Evolutionary conservation across 2,329 filamentous ascomycete genomes (phyloP), one percentile per base, ranked within the genome.

Genomic region (Grosmannia huntii): DNA sequence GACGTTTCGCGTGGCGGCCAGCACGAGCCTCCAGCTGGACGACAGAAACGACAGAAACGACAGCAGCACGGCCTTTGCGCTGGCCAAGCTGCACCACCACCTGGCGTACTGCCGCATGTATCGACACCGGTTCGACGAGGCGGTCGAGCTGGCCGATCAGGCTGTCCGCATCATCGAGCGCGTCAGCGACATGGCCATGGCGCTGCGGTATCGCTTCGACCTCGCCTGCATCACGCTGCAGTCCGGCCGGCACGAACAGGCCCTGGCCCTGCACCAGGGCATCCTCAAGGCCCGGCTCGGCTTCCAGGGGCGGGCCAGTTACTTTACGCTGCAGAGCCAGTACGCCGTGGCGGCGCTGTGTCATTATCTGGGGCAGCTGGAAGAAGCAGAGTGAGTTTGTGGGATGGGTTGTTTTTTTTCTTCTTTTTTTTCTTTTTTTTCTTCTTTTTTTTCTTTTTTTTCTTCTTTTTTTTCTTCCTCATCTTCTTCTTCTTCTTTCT

Each of bases 291-390:
- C 60, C 3, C 62, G 62, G 11, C 62, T 63, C 3, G 60, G 60
- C 19, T 60, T 63, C 44, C 60, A 60, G 55, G 60, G 62, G 4
- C 60, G 60, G 12, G 59, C 59, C 2, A 63, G 59, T 52, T 63
- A 62, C 62, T 62, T 62, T 50, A 63, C 61, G 16, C 57, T 63
- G 28, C 61, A 63, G 46, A 61, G 61, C 31, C 61, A 61, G 44
- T 63, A 63, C 21, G 60, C 61, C 3, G 60, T 63, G 3, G 61
- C 60, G 19, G 61, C 60, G 5, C 33, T 61, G 19, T 60, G 52
- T 16, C 60, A 63, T 31, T 59, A 57, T 50, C 50, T 62, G 12
- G 60, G 62, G 4, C 59, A 51, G 5, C 48, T 62, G 4, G 59
- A 62, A 2, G 56, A 63, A n/a, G 62, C 62, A 3, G 60, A 62